Evolutionary conservation across 257 asterid genomes (phyloP).

Genomic region (Jaltomata sinuosa): DNA sequence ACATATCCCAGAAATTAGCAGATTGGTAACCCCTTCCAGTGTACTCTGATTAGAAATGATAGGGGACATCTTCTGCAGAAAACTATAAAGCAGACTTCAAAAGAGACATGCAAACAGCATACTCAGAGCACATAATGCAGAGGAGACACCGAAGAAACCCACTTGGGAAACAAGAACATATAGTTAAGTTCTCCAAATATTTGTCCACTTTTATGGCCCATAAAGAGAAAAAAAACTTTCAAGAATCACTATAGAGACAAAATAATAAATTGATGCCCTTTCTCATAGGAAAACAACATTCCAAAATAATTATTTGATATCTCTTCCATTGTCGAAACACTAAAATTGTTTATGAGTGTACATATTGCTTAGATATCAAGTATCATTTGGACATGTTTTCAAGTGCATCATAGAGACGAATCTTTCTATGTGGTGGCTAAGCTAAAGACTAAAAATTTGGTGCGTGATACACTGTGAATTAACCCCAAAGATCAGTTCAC

Average conservation of each 20-base stretch:
- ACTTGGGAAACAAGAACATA: not conserved
- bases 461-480: not conserved
- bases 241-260: not conserved
- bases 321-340: not conserved
- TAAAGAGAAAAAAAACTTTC: not conserved
- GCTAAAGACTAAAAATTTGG: not conserved
- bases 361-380: not conserved
- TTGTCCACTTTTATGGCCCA: not conserved
- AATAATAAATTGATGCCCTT: not conserved
- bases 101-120: not conserved
- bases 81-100: not conserved
- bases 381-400: not conserved
- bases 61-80: not conserved
- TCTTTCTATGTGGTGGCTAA: not conserved
- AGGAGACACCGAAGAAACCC: not conserved
- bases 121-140: not conserved
- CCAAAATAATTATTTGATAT: not conserved
- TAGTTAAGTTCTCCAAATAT: not conserved
- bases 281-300: not conserved
- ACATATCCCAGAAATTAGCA: not conserved
- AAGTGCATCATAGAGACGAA: not conserved
- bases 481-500: not conserved
- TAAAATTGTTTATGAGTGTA: not conserved
- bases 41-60: not conserved
- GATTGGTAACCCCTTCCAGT: not conserved